phyloP scores from a whole-genome alignment of 2,329 filamentous ascomycete genomes.

The Epichloe baconii region DNA sequence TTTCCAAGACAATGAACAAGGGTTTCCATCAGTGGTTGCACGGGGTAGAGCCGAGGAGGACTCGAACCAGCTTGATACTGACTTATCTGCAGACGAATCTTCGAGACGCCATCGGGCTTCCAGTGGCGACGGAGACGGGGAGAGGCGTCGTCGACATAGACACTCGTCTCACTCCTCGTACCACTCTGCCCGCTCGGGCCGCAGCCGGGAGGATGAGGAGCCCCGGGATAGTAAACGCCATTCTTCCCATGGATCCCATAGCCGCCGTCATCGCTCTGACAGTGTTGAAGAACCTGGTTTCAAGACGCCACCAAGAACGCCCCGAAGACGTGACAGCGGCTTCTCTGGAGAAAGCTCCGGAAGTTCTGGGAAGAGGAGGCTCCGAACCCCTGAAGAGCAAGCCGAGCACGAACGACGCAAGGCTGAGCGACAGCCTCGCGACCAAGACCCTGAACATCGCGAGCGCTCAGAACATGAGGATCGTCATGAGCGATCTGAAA shows the following conservation, averaged over 20 bases:
- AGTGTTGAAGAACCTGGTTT: conserved; percentile 22
- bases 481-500: conserved; percentile 9
- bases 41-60: background rate
- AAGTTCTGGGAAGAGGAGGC: conserved; percentile 18
- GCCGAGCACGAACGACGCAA: conserved; percentile 36
- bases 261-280: conserved; percentile 26
- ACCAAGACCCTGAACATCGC: conserved; percentile 16
- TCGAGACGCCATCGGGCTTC: conserved; percentile 24
- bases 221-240: conserved; percentile 17
- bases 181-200: conserved; percentile 19
- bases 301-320: conserved; percentile 23
- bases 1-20: conserved; percentile 13
- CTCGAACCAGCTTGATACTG: conserved; percentile 33
- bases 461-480: conserved; percentile 14
- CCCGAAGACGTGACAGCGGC: conserved; percentile 33
- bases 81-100: conserved; percentile 42
- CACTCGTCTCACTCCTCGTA: conserved; percentile 13
- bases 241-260: conserved; percentile 13
- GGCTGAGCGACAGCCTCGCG: conserved; percentile 27
- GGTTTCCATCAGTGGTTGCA: conserved; percentile 9
- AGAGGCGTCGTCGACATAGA: conserved; percentile 29
- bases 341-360: conserved; percentile 28
- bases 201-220: conserved; percentile 20
- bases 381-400: conserved; percentile 35
- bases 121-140: conserved; percentile 24